Percentiles rank a stretch among this genome's conserved stretches.
Evolutionary conservation across 1,284 basidiomycete genomes (phyloP).

Genomic region (Thelephora terrestris): DNA sequence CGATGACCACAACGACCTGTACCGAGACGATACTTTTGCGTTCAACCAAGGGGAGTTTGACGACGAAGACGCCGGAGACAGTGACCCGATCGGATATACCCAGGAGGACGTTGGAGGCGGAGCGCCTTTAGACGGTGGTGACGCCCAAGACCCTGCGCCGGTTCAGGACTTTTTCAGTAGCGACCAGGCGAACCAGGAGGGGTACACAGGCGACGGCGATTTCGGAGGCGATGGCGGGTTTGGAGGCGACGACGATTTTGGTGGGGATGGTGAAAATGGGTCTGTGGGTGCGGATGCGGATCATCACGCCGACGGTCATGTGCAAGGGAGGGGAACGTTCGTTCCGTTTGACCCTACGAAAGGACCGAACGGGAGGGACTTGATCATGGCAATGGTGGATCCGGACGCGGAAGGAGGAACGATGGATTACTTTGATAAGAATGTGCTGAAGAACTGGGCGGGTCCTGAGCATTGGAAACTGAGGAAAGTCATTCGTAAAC

Average conservation of each 20-base stretch:
- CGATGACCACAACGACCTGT: slow-evolving; percentile 37
- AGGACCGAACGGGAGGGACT: slow-evolving; percentile 60
- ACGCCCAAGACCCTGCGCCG: slow-evolving; percentile 31
- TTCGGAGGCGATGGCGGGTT: slow-evolving; percentile 31
- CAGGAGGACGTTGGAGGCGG: slow-evolving; percentile 22
- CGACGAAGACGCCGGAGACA: slow-evolving; percentile 38
- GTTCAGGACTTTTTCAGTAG: slow-evolving; percentile 74
- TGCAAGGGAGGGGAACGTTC: slow-evolving; percentile 35
- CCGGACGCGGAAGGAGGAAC: slow-evolving; percentile 55
- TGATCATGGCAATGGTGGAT: slow-evolving; percentile 79
- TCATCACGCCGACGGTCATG: slow-evolving; percentile 16
- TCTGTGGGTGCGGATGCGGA: slow-evolving; percentile 34
- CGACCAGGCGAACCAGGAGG: slow-evolving; percentile 57
- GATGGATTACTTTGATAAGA: slow-evolving; percentile 93
- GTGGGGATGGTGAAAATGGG: slow-evolving; percentile 29
- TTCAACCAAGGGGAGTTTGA: slow-evolving; percentile 24
- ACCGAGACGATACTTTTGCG: slow-evolving; percentile 33
- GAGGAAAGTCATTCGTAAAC: slow-evolving; percentile 61
- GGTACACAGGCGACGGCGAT: slow-evolving; percentile 27
- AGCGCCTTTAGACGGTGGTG: slow-evolving; percentile 34
- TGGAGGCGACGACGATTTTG: slow-evolving; percentile 30
- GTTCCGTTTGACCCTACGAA: slow-evolving; percentile 75
- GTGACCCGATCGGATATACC: slow-evolving; percentile 26
- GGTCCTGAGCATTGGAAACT: slow-evolving; percentile 99
- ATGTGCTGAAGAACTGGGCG: slow-evolving; percentile 91